Conservation (phyloP, 75 land plant genomes). For the Gnetum montanum region DNA sequence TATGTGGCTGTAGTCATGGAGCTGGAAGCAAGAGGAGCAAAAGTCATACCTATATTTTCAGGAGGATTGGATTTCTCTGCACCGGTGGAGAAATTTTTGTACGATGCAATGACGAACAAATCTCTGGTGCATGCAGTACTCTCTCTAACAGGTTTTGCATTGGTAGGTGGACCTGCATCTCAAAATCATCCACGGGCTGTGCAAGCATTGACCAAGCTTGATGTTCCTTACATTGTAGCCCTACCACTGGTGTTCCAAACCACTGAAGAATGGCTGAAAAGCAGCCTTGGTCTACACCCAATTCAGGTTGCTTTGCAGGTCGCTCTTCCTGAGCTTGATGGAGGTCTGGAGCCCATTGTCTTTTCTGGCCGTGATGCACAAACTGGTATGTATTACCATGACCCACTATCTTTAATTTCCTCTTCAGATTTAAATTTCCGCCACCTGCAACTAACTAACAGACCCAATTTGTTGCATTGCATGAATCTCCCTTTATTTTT, state of each 20-base stretch:
- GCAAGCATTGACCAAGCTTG: constrained; percentile 76
- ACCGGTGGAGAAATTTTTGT: constrained; percentile 79
- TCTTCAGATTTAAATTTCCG: not conserved
- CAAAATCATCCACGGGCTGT: constrained; percentile 97
- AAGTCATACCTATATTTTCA: constrained; percentile 92
- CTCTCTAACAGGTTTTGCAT: constrained; percentile 93
- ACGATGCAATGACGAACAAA: constrained; percentile 77
- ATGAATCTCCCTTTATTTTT: constrained; percentile 3
- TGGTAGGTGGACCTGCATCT: constrained; percentile 98
- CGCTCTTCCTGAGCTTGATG: constrained; percentile 97
- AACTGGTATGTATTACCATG: constrained; percentile 62
- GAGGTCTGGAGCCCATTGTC: constrained; percentile 99
- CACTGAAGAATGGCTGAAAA: constrained; percentile 96
- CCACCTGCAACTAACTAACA: not conserved
- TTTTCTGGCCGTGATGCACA: constrained; percentile 92
- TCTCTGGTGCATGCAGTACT: constrained; percentile 82
- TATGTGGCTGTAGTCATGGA: constrained; percentile 99
- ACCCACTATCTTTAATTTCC: not conserved
- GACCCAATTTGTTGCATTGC: not conserved
- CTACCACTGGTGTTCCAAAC: constrained; percentile 97
- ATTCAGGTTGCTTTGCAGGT: constrained; percentile 98
- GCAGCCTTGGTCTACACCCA: constrained; percentile 92
- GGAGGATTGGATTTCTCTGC: constrained; percentile 94
- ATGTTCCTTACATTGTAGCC: constrained; percentile 98
- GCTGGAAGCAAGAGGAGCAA: constrained; percentile 93